Evolutionary conservation across 441 rosid species (phyloP).

Genomic region (Adansonia grandidieri): DNA sequence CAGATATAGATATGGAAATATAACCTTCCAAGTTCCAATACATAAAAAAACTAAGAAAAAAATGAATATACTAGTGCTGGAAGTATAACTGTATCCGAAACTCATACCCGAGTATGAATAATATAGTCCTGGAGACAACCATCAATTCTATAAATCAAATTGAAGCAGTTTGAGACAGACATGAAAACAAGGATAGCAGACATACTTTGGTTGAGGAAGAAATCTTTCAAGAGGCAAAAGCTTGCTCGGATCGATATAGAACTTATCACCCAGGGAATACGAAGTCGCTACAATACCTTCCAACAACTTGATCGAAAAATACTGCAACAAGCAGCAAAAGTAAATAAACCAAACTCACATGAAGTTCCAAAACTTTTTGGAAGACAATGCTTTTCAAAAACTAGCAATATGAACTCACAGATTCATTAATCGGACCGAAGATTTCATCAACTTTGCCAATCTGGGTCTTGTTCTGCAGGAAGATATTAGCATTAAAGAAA

Average conservation of each 20-base stretch:
- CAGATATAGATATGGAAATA: no score
- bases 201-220: slow-evolving; percentile 92
- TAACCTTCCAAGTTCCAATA: no score
- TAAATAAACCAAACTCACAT: not conserved
- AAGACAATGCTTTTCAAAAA: not conserved
- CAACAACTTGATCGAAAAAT: slow-evolving; percentile 86
- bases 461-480: slow-evolving; percentile 83
- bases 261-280: slow-evolving; percentile 72
- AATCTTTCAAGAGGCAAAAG: slow-evolving; percentile 85
- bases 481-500: slow-evolving; percentile 80
- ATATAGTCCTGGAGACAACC: not conserved
- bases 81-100: no score
- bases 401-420: slow-evolving; percentile 51
- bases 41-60: no score
- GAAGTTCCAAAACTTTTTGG: not conserved
- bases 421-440: slow-evolving; percentile 92
- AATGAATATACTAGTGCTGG: no score
- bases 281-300: slow-evolving; percentile 95
- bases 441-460: slow-evolving; percentile 96
- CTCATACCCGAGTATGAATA: no score
- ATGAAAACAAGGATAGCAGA: slow-evolving; percentile 26
- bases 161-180: not conserved
- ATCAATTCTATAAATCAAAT: not conserved
- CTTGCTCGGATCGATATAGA: slow-evolving; percentile 77
- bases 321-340: slow-evolving; percentile 43